Evolutionary conservation across 192 early-diverging fungal species (phyloP).

Genomic region (Entomortierella lignicola): DNA sequence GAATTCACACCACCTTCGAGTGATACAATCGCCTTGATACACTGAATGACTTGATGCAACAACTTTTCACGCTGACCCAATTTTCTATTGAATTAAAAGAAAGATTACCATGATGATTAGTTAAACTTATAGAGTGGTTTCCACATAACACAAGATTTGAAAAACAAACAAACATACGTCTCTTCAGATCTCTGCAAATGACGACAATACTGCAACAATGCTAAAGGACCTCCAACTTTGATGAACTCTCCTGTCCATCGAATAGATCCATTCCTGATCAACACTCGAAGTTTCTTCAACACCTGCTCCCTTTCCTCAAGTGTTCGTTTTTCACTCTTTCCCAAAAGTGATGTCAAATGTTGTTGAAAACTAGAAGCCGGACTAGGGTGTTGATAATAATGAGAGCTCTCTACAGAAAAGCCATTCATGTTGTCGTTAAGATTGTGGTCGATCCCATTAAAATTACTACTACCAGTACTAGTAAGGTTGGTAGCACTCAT

Average conservation of each 20-base stretch:
- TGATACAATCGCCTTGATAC: slow-evolving; percentile 37
- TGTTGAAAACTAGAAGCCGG: slow-evolving; percentile 21
- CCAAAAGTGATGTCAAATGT: slow-evolving; percentile 22
- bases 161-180: slow-evolving; percentile 15
- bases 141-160: not conserved
- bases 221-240: slow-evolving; percentile 34
- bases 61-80: slow-evolving; percentile 36
- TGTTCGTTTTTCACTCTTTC: slow-evolving; percentile 15
- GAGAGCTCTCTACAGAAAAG: not conserved
- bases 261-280: slow-evolving; percentile 48
- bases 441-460: not conserved
- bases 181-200: slow-evolving; percentile 38
- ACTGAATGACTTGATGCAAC: slow-evolving; percentile 39
- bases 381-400: not conserved
- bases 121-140: too few species aligned
- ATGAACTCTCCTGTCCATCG: slow-evolving; percentile 54
- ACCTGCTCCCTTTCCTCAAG: slow-evolving; percentile 46
- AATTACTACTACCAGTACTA: not conserved
- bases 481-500: slow-evolving; percentile 19
- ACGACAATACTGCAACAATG: slow-evolving; percentile 30
- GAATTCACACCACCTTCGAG: slow-evolving; percentile 36
- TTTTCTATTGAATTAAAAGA: slow-evolving; percentile 14
- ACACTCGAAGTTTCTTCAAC: slow-evolving; percentile 39
- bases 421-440: too few species aligned
- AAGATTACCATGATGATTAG: not conserved